Base-by-base conservation (phyloP, 805 yeast species). In the Wickerhamomyces xylosicus region DNA sequence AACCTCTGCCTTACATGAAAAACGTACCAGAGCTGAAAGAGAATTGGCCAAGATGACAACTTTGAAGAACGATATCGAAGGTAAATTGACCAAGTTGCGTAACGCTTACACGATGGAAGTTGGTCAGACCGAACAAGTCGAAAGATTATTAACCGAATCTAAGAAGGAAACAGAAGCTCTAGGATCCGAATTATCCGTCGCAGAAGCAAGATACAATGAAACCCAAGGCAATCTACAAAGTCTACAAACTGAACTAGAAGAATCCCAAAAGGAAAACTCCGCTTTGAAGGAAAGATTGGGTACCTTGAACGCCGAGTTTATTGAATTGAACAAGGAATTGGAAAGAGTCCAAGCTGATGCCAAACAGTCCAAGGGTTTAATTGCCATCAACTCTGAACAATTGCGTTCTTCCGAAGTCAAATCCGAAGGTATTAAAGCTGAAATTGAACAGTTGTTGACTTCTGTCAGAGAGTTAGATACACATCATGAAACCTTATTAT, bases 21-120 rank as follows among this genome's bases (percentile, higher is more conserved):
- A 83, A 59, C 79, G 85, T 45, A 64, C 72, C 16, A 72, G 77
- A 44, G 86, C 95, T 1, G 86, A 80, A 52, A 76, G 72, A 41
- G 96, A 90, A 53, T 67, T 89, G 39, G 66, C 76, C n/a, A 71
- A 74, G 41, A 77, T 85, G 42, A 71, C 77, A 48, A 66, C 69
- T 21, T 68, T 77, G 41, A 87, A 86, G 58, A 67, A 69, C 36
- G 85, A 82, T 14, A 82, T 87, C 43, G 84, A 83, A 51, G 53
- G 67, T n/a, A 85, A 85, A 60, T 69, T 92, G 46, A 59, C 69
- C 19, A 71, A 70, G 41, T 67, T 89, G 49, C 73, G 85, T 48
- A 64, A 74, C 0, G 72, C 83, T 8, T 87, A 87, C 53, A 89
- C 86, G 31, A 72, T 72, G 41, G 96, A 90, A 56, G 83, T 80